Conservation (phyloP, 192 early-diverging fungal species). For the Cetraspora pellucida region DNA sequence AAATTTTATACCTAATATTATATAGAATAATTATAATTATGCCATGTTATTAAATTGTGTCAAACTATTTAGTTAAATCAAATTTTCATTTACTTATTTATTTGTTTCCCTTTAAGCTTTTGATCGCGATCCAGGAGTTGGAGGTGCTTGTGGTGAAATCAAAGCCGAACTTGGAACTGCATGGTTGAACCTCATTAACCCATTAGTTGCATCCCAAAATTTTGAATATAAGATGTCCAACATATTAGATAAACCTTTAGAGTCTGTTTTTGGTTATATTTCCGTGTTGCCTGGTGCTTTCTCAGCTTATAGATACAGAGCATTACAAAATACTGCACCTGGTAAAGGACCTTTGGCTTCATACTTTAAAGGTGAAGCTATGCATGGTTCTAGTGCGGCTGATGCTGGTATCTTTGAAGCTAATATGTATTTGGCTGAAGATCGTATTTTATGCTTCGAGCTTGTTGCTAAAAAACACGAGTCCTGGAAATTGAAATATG, state of each 20-base stretch:
- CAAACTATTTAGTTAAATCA: too few relatives aligned
- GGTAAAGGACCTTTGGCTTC: conserved; percentile 68
- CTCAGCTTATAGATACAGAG: conserved; percentile 90
- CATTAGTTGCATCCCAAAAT: conserved; percentile 92
- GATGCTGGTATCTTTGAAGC: conserved; percentile 74
- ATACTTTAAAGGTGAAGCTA: conserved; percentile 92
- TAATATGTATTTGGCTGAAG: conserved; percentile 93
- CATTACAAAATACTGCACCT: conserved; percentile 69
- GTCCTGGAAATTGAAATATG: conserved; percentile 84
- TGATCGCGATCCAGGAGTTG: conserved; percentile 77
- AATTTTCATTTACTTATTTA: too few relatives aligned
- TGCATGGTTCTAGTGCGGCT: conserved; percentile 58
- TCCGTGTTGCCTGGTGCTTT: conserved; percentile 95
- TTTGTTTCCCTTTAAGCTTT: conserved; percentile 56
- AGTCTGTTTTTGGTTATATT: conserved; percentile 95
- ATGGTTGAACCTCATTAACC: conserved; percentile 74
- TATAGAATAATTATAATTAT: neutral
- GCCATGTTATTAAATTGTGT: too few relatives aligned
- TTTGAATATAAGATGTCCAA: conserved; percentile 99
- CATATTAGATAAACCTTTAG: conserved; percentile 95
- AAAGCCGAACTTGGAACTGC: conserved; percentile 78
- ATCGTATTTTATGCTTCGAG: conserved; percentile 96
- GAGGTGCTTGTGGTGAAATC: conserved; percentile 96
- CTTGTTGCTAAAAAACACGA: conserved; percentile 80
- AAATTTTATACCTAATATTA: neutral